phyloP scores from a whole-genome alignment of 768 basidiomycete species.

The Gymnopilus dilepis region DNA sequence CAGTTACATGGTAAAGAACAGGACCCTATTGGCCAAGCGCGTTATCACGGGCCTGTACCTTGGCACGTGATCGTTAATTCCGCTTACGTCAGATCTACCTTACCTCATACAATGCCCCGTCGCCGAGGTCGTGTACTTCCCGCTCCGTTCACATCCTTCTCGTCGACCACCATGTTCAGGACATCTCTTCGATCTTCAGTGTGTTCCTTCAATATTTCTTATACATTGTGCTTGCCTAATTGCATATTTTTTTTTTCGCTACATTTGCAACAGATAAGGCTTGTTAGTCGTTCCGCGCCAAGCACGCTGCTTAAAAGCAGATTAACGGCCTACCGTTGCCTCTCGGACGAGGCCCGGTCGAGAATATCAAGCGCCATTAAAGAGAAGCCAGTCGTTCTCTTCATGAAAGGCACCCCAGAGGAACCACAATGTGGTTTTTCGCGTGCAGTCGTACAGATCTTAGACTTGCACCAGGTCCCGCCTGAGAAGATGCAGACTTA shows the following conservation, averaged over 20 bases:
- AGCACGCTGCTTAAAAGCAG: slow-evolving; percentile 32
- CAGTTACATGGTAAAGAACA: slow-evolving; percentile 19
- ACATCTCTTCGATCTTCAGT: slow-evolving; percentile 51
- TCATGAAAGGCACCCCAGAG: slow-evolving; percentile 96
- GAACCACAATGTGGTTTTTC: slow-evolving; percentile 95
- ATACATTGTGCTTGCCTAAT: neutral
- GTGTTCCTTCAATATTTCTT: neutral
- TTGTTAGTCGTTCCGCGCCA: slow-evolving; percentile 36
- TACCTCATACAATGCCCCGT: slow-evolving; percentile 7
- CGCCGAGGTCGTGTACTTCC: slow-evolving; percentile 10
- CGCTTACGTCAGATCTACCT: slow-evolving; percentile 25
- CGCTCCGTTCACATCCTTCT: slow-evolving; percentile 16
- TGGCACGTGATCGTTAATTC: slow-evolving; percentile 14
- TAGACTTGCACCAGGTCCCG: slow-evolving; percentile 84
- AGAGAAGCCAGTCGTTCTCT: slow-evolving; percentile 84
- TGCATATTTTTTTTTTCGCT: neutral
- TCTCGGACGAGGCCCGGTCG: slow-evolving; percentile 65
- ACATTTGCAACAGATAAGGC: slow-evolving; percentile 31
- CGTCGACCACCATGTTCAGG: slow-evolving; percentile 45
- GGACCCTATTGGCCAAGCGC: slow-evolving; percentile 21
- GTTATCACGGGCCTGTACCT: slow-evolving; percentile 25
- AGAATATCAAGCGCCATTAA: slow-evolving; percentile 77
- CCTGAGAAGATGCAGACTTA: slow-evolving; percentile 85
- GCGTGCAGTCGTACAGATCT: slow-evolving; percentile 88
- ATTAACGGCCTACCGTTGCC: slow-evolving; percentile 47